Conservation (phyloP, 2,329 filamentous ascomycete genomes). For the Zopfia rhizophila region DNA sequence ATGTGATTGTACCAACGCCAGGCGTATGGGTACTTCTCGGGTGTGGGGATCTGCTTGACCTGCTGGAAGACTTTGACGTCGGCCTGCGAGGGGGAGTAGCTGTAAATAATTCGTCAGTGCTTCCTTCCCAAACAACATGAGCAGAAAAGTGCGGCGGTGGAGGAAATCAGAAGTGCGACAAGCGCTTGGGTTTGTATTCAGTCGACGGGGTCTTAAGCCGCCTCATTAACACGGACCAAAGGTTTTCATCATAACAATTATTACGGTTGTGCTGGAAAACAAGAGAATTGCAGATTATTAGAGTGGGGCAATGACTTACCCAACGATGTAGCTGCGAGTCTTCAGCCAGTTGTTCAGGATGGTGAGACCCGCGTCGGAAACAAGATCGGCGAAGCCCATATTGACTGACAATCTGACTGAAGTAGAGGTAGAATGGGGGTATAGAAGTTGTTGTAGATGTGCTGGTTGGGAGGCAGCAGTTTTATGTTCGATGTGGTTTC, state of each 20-base stretch:
- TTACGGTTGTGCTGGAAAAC: constrained; percentile 31
- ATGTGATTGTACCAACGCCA: constrained; percentile 99
- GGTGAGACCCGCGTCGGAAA: constrained; percentile 72
- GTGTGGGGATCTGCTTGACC: constrained; percentile 77
- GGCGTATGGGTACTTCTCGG: constrained; percentile 90
- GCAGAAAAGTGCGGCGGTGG: constrained; percentile 24
- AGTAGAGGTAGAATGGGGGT: too few relatives aligned
- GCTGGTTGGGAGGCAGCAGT: too few relatives aligned
- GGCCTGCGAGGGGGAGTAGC: constrained; percentile 83
- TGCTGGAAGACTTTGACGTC: constrained; percentile 97
- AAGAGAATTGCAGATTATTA: constrained; percentile 24
- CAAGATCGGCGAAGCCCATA: constrained; percentile 78
- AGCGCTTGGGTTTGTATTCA: constrained; percentile 81
- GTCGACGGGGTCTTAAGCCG: constrained; percentile 88
- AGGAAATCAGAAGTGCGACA: constrained; percentile 78
- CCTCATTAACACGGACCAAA: constrained; percentile 98
- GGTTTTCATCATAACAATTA: constrained; percentile 77
- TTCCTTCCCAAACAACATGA: constrained; percentile 23
- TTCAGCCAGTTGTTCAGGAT: constrained; percentile 78
- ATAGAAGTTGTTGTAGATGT: too few relatives aligned
- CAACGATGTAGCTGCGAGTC: constrained; percentile 83
- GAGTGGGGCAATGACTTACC: constrained; percentile 69
- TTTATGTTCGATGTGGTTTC: too few relatives aligned
- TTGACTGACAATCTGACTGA: too few relatives aligned
- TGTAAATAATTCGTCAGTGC: constrained; percentile 48